Base-by-base conservation (phyloP, 2,329 filamentous ascomycete species). In the Aureobasidium sp. region DNA sequence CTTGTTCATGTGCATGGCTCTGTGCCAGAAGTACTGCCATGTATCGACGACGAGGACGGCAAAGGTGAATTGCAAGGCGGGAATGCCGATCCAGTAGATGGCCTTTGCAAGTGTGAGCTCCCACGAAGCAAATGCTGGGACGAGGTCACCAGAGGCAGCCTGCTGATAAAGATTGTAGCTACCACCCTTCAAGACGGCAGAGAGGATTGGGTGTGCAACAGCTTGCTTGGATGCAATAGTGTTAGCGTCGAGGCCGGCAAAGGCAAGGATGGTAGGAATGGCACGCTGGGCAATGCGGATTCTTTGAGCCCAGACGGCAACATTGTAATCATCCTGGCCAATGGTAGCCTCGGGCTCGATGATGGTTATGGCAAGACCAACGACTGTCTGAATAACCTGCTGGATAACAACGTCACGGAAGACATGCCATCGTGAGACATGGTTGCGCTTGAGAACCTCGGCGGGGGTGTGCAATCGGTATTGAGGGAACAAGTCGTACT, bases 21-120 rank as follows among this genome's bases (percentile, higher is more conserved):
- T 90, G 76, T 99, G 94, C 69, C 93, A 82, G 77, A 97, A 96
- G 78, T 99, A 99, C 74, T 99, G 93, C 94, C 94, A 99, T 48
- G 91, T 94, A 76, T 99, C 94, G 67, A 97, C 83, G 66, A 95
- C 80, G 66, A 84, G 77, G 63, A 93, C 82, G 29, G 87, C 94
- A 54, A 89, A 70, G 62, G 83, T 77, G 71, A 96, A 89, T 73
- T 97, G 93, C 53, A 93, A 61, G 3, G 78, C 81, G 0, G 94
- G 94, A 64, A 97, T 81, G 42, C 87, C 72, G 64, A 85, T 77
- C 81, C 89, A 88, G 78, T 97, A 97, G 66, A 96, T 84, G 64
- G 83, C 79, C 74, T 87, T 88, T 45, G 91, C 94, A 37, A 85
- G 75, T 34, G 81, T 66, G 47, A 95, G 70, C 76, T 97, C 93